Evolutionary conservation across 2,329 filamentous ascomycete genomes (phyloP), one percentile per base, ranked within the genome.

Genomic region (Alternaria angustiovoidea): DNA sequence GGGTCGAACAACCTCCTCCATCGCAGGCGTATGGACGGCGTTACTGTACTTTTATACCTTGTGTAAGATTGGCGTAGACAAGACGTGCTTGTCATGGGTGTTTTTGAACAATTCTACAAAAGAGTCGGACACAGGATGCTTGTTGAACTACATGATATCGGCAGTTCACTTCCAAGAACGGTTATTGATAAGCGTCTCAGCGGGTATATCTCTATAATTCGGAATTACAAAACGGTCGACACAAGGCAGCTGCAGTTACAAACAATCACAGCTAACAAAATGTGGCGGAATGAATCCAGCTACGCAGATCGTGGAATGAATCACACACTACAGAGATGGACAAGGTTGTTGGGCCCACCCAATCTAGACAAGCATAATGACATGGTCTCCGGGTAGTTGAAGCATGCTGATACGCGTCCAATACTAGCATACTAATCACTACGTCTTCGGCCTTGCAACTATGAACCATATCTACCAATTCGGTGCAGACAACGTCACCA

Each of bases 11-110:
- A 11, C 32, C 42, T 24, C 42, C 42, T 57, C 41, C 36, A 48
- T 51, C 57, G 57, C 57, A 43, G 57, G 57, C 57, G 57, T 48
- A 59, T 59, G 38, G 38, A 59, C 38, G 51, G 51, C 51, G 30
- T 43, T 38, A 34, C 30, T 57, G 48, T 57, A 49, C 46, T 59
- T 59, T 34, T 59, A 59, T 49, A 51, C 43, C 30, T 57, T 8
- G 32, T 38, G 22, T 38, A 44, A 39, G 22, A 47, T 47, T 39
- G 52, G 42, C 42, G 52, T 30, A 48, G 42, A 42, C 42, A 44
- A 54, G 7, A 32, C 20, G 46, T 49, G 46, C 46, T 49, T 49
- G 46, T 11, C 14, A 49, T 49, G 20, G 30, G 30, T 49, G 12
- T 34, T 49, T 38, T 49, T 11, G 16, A 16, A 34, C 7, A 34